Percentiles rank a stretch among this genome's conserved stretches.
Conservation (phyloP, 75 land plant species). For the Cunninghamia lanceolata region DNA sequence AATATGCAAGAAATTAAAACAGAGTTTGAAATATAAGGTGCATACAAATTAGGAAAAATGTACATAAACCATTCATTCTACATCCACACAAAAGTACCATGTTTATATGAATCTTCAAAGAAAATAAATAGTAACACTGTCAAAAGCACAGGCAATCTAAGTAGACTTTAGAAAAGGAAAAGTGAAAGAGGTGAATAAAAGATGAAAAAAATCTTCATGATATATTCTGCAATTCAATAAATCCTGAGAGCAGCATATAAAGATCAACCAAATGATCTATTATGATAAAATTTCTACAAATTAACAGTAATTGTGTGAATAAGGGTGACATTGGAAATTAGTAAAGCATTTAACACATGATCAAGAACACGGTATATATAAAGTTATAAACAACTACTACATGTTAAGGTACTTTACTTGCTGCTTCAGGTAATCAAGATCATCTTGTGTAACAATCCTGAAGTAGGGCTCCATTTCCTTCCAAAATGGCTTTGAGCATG, state of each 20-base stretch:
- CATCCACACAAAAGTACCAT: neutral
- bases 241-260: neutral
- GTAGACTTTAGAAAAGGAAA: neutral
- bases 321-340: neutral
- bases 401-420: constrained; percentile 35
- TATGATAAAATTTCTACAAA: neutral
- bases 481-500: constrained; percentile 63
- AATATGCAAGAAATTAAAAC: neutral
- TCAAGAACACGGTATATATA: neutral
- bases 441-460: constrained; percentile 52
- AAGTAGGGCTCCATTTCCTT: constrained; percentile 73
- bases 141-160: neutral
- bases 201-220: neutral
- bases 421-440: constrained; percentile 44
- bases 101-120: neutral
- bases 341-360: neutral
- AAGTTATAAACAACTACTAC: neutral
- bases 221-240: neutral
- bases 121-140: neutral
- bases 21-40: neutral
- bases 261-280: neutral
- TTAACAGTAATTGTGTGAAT: neutral
- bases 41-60: neutral
- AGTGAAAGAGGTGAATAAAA: neutral
- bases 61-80: neutral